These are phyloP conservation scores for Solanum megistacrolobum DNA, from an alignment of 257 asterid species.

Conservation along the genomic window DNA sequence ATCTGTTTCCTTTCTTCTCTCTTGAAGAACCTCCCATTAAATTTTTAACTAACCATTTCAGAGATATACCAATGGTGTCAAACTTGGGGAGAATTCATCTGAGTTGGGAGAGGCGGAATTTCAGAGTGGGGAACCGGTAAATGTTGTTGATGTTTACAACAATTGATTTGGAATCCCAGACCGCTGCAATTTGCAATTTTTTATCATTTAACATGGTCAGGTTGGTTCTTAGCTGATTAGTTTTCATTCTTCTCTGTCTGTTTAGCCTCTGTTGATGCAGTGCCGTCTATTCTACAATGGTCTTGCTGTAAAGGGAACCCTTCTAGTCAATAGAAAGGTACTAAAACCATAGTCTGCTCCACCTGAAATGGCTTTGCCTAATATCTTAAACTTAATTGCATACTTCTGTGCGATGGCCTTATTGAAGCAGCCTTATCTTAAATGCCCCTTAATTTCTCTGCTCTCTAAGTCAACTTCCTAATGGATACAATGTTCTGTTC, in stretches of 20 bases:
- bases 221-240: neutral
- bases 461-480: neutral
- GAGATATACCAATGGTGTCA: neutral
- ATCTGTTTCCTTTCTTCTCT: neutral
- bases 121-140: conserved; percentile 42
- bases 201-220: neutral
- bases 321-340: conserved; percentile 69
- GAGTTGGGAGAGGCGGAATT: conserved; percentile 20
- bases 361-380: neutral
- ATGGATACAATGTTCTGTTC: neutral
- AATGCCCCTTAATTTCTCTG: neutral
- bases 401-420: neutral
- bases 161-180: neutral
- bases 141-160: neutral
- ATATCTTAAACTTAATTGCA: neutral
- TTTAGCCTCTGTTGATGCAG: conserved; percentile 78
- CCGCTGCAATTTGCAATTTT: neutral
- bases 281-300: conserved; percentile 74
- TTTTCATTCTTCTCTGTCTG: conserved; percentile 5
- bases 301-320: conserved; percentile 81
- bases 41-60: neutral
- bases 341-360: neutral
- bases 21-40: neutral
- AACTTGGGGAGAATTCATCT: conserved; percentile 6
- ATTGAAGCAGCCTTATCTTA: neutral